phyloP scores from a whole-genome alignment of 305 asterid species.

The Salvia sclarea region DNA sequence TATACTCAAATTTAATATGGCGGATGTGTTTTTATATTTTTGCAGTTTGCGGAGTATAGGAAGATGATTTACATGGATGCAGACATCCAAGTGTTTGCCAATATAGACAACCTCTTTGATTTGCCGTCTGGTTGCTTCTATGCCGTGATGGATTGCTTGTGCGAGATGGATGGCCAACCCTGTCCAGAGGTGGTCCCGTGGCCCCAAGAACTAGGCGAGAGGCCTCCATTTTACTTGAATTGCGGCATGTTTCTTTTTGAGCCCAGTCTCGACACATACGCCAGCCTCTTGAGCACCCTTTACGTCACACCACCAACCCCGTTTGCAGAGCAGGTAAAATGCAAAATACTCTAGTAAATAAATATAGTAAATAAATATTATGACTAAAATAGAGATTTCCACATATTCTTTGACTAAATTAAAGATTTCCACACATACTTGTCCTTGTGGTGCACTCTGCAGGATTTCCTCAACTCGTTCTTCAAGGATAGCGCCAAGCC shows the following conservation, averaged over 20 bases:
- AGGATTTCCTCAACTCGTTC: slow-evolving; percentile 39
- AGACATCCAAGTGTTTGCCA: slow-evolving; percentile 38
- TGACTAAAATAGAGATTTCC: not conserved
- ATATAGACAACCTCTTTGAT: slow-evolving; percentile 43
- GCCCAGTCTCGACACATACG: slow-evolving; percentile 34
- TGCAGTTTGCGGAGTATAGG: slow-evolving; percentile 33
- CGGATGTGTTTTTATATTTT: not conserved
- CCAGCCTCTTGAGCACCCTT: slow-evolving; percentile 29
- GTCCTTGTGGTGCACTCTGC: not conserved
- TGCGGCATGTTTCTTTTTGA: slow-evolving; percentile 34
- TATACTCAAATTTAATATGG: slow-evolving; percentile 2
- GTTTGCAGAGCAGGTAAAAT: slow-evolving; percentile 34
- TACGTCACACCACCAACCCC: slow-evolving; percentile 26
- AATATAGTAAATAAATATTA: not conserved
- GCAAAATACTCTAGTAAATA: not conserved
- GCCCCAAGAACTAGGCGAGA: slow-evolving; percentile 37
- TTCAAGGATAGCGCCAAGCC: slow-evolving; percentile 30
- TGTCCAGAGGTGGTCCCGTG: slow-evolving; percentile 34
- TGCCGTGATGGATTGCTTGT: slow-evolving; percentile 42
- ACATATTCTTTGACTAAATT: not conserved
- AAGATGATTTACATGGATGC: slow-evolving; percentile 46
- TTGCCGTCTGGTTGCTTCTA: slow-evolving; percentile 36
- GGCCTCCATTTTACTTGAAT: slow-evolving; percentile 34
- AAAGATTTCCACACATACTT: not conserved
- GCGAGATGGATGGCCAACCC: slow-evolving; percentile 31